These are phyloP conservation scores for Artomyces pyxidatus DNA, from an alignment of 768 basidiomycete genomes.

Conservation along the genomic window DNA sequence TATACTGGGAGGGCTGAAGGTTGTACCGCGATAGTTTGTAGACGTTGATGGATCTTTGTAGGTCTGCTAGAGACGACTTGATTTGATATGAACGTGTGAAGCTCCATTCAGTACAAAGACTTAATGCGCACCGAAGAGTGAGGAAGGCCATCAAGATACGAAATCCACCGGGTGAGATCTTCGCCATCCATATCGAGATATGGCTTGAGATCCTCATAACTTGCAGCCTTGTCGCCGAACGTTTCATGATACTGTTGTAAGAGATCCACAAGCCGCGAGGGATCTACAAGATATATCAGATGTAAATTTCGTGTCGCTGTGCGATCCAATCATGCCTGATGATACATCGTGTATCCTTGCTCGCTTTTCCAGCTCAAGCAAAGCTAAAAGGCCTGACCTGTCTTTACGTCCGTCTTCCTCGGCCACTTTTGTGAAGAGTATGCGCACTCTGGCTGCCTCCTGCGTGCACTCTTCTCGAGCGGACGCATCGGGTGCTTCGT, in stretches of 20 bases:
- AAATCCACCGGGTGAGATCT: conserved; percentile 41
- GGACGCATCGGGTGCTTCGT: conserved; percentile 24
- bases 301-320: neutral
- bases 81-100: no score
- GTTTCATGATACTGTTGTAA: conserved; percentile 61
- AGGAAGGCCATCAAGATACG: conserved; percentile 42
- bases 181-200: conserved; percentile 47
- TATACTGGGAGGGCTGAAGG: conserved; percentile 41
- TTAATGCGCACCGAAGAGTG: conserved; percentile 37
- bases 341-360: conserved; percentile 39
- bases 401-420: conserved; percentile 64
- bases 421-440: conserved; percentile 48
- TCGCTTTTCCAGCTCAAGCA: conserved; percentile 70
- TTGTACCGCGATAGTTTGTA: conserved; percentile 66
- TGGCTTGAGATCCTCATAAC: conserved; percentile 76
- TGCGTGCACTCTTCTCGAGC: conserved; percentile 31
- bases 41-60: conserved; percentile 66
- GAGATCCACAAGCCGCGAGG: conserved; percentile 34
- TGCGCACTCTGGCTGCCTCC: conserved; percentile 35
- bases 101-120: no score
- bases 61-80: conserved; percentile 45
- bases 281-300: conserved; percentile 28
- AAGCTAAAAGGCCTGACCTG: conserved; percentile 63
- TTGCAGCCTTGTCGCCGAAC: conserved; percentile 77
- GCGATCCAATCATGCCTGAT: conserved; percentile 28